Conservation (phyloP, 2,329 filamentous ascomycete genomes). For the Colletotrichum sp. region DNA sequence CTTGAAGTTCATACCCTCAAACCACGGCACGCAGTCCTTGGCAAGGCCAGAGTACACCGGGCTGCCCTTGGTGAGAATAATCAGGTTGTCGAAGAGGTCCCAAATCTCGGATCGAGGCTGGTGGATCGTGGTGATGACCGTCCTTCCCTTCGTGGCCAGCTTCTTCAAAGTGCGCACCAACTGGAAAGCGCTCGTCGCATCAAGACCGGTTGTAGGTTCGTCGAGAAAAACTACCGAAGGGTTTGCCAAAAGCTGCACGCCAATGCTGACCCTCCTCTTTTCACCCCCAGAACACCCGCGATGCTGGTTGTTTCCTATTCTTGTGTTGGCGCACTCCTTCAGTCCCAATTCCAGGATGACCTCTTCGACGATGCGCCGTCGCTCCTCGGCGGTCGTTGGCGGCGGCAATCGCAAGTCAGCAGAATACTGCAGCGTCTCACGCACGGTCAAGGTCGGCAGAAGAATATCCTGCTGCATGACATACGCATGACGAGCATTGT, state of each 20-base stretch:
- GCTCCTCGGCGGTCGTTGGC: constrained; percentile 62
- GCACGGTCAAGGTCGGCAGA: constrained; percentile 74
- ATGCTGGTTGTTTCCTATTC: constrained; percentile 73
- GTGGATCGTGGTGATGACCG: constrained; percentile 77
- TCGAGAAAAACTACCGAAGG: constrained; percentile 80
- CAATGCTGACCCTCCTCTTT: constrained; percentile 77
- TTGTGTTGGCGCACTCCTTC: constrained; percentile 78
- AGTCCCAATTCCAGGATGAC: constrained; percentile 78
- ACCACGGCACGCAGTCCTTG: constrained; percentile 66
- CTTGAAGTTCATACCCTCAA: constrained; percentile 62
- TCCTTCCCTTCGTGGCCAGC: constrained; percentile 71
- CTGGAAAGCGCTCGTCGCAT: constrained; percentile 79
- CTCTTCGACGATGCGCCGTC: constrained; percentile 71
- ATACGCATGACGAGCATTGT: constrained; percentile 67
- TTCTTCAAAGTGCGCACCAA: constrained; percentile 73
- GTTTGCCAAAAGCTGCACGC: constrained; percentile 80
- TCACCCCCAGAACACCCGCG: constrained; percentile 82
- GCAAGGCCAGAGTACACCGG: constrained; percentile 71
- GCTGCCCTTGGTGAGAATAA: constrained; percentile 71
- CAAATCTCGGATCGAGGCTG: constrained; percentile 82
- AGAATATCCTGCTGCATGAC: constrained; percentile 80
- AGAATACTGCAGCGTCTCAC: constrained; percentile 76
- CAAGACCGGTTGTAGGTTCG: constrained; percentile 79
- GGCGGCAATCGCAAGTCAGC: constrained; percentile 74
- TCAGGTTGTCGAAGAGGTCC: constrained; percentile 75